These are phyloP conservation scores for Pseudogymnoascus sp. DNA, from an alignment of 2,329 filamentous ascomycete genomes.

Conservation along the genomic window DNA sequence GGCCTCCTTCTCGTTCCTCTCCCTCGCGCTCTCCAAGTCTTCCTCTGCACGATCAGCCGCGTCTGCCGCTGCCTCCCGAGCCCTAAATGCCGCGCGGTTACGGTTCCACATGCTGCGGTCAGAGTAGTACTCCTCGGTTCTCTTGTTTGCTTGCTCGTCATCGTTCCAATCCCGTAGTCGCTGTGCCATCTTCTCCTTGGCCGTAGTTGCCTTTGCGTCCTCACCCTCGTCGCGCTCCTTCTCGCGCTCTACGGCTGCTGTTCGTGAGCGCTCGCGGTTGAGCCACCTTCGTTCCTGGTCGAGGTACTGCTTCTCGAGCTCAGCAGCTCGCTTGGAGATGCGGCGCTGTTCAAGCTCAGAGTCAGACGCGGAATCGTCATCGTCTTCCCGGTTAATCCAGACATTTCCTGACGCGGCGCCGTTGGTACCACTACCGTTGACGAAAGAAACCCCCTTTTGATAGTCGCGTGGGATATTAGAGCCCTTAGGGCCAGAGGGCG, in stretches of 20 bases:
- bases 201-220: slow-evolving; percentile 53
- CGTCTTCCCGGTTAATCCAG: slow-evolving; percentile 62
- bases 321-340: slow-evolving; percentile 60
- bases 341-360: slow-evolving; percentile 72
- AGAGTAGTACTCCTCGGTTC: slow-evolving; percentile 73
- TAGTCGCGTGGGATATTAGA: slow-evolving; percentile 61
- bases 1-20: slow-evolving; percentile 65
- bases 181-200: slow-evolving; percentile 60
- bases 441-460: slow-evolving; percentile 71
- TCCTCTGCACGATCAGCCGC: slow-evolving; percentile 76
- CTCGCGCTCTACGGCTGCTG: slow-evolving; percentile 79
- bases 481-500: slow-evolving; percentile 63
- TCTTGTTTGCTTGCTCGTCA: slow-evolving; percentile 67
- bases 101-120: slow-evolving; percentile 80
- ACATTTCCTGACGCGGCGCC: slow-evolving; percentile 38
- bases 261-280: slow-evolving; percentile 76
- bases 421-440: slow-evolving; percentile 67
- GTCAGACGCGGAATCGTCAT: slow-evolving; percentile 82
- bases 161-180: slow-evolving; percentile 80
- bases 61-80: slow-evolving; percentile 67
- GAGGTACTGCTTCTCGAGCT: slow-evolving; percentile 71
- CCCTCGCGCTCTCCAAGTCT: slow-evolving; percentile 61
- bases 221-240: slow-evolving; percentile 72
- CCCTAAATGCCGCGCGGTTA: slow-evolving; percentile 65
- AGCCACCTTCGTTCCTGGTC: slow-evolving; percentile 87